Conservation (phyloP, 768 basidiomycete genomes). For the Calocybe gangraenosa region DNA sequence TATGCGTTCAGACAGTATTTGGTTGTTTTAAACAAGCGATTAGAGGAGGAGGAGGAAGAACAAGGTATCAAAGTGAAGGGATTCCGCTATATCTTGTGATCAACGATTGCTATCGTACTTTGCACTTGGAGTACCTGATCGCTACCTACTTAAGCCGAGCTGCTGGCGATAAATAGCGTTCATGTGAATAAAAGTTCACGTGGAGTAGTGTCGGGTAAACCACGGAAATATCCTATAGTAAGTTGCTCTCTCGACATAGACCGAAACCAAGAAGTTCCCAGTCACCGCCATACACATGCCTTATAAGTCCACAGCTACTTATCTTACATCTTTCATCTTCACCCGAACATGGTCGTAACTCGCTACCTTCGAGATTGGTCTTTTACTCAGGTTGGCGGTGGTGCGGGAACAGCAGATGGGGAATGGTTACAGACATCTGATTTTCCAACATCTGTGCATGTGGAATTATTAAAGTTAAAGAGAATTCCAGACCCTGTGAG, state of each 20-base stretch:
- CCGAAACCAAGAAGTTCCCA: neutral
- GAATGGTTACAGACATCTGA: conserved; percentile 64
- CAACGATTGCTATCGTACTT: neutral
- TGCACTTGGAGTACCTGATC: neutral
- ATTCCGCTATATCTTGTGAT: conserved; percentile 45
- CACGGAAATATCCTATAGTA: too few species aligned
- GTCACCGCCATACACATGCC: neutral
- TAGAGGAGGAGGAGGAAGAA: conserved; percentile 34
- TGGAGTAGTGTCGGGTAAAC: conserved; percentile 20
- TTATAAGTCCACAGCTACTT: conserved; percentile 2
- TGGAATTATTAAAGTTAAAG: conserved; percentile 69
- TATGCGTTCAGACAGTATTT: conserved; percentile 46
- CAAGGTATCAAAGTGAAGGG: conserved; percentile 28
- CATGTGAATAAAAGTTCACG: too few species aligned
- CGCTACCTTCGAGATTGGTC: conserved; percentile 47
- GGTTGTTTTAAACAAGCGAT: conserved; percentile 31
- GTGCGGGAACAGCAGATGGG: conserved; percentile 49
- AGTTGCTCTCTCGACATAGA: too few species aligned
- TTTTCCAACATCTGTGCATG: conserved; percentile 86
- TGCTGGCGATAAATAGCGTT: neutral
- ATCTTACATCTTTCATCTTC: conserved; percentile 2
- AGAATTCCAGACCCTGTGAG: conserved; percentile 82
- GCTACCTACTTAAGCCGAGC: neutral
- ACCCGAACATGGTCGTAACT: conserved; percentile 8
- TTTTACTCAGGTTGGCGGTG: conserved; percentile 66